These are phyloP conservation scores for Zoysia pacifica DNA, from an alignment of 176 grass and related monocot genomes.

Conservation along the genomic window DNA sequence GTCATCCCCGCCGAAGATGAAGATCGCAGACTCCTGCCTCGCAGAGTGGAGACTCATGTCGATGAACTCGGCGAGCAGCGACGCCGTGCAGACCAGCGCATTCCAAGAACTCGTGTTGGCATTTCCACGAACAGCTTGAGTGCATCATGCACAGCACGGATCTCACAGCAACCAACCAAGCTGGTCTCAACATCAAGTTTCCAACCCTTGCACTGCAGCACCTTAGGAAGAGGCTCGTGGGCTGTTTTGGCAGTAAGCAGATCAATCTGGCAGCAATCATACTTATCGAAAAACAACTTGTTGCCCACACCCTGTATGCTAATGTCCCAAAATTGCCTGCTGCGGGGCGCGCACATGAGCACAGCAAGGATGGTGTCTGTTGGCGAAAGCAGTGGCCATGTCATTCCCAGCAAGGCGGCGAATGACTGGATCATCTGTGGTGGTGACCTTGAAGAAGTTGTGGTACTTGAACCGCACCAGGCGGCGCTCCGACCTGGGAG, in stretches of 20 bases:
- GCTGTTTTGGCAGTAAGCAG: slow-evolving; percentile 73
- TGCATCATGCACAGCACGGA: slow-evolving; percentile 51
- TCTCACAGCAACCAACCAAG: slow-evolving; percentile 76
- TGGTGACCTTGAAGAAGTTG: slow-evolving; percentile 77
- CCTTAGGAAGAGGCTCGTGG: slow-evolving; percentile 70
- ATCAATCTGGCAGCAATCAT: slow-evolving; percentile 74
- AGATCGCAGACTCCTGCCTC: too few species aligned
- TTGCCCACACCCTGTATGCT: slow-evolving; percentile 81
- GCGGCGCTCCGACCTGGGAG: slow-evolving; percentile 67
- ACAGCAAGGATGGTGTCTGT: slow-evolving; percentile 67
- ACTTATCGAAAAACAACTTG: slow-evolving; percentile 95
- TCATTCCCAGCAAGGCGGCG: slow-evolving; percentile 77
- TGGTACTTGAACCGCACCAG: slow-evolving; percentile 80
- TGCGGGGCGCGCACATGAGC: slow-evolving; percentile 78
- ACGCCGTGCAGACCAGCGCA: too few species aligned
- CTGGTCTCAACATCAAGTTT: slow-evolving; percentile 45
- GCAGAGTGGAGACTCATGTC: too few species aligned
- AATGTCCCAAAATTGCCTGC: slow-evolving; percentile 72
- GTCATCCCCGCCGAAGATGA: too few species aligned
- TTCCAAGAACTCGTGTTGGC: too few species aligned
- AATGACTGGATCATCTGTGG: slow-evolving; percentile 78
- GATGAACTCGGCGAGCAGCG: too few species aligned
- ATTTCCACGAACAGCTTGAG: too few species aligned
- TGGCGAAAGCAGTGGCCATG: slow-evolving; percentile 72
- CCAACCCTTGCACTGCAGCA: neutral